Percentiles rank a stretch among this genome's conserved stretches.
phyloP scores from a whole-genome alignment of 2,329 filamentous ascomycete species.

The Pestalotiopsis sp. region DNA sequence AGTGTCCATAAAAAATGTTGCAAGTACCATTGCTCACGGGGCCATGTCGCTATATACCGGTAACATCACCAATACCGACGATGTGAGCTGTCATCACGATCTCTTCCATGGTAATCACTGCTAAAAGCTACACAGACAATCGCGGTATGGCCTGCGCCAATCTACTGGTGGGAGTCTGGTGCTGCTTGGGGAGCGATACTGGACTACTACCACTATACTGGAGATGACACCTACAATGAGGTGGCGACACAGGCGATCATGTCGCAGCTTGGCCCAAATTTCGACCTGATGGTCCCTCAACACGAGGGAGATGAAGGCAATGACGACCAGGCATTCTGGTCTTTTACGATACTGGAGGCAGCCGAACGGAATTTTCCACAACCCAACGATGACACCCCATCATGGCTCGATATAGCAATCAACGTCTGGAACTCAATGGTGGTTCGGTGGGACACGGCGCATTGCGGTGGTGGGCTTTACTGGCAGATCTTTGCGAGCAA shows the following conservation, averaged over 20 bases:
- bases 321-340: constrained; percentile 78
- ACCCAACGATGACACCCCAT: constrained; percentile 56
- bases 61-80: constrained; percentile 55
- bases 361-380: constrained; percentile 70
- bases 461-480: constrained; percentile 72
- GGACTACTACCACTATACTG: constrained; percentile 70
- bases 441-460: constrained; percentile 67
- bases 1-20: constrained; percentile 66
- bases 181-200: constrained; percentile 69
- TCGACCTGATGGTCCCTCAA: constrained; percentile 61
- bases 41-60: constrained; percentile 68
- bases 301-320: constrained; percentile 68
- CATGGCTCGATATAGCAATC: constrained; percentile 68
- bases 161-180: constrained; percentile 66
- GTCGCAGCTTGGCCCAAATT: constrained; percentile 57
- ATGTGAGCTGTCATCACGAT: constrained; percentile 32
- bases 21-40: constrained; percentile 61
- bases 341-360: constrained; percentile 66
- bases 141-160: constrained; percentile 64
- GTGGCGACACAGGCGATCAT: constrained; percentile 61
- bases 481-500: constrained; percentile 85
- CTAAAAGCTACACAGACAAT: constrained; percentile 45
- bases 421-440: constrained; percentile 76
- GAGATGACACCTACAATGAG: constrained; percentile 64
- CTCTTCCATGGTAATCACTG: neutral